phyloP scores from a whole-genome alignment of 139 green algal species.

The Chlamydomonas schloesseri region DNA sequence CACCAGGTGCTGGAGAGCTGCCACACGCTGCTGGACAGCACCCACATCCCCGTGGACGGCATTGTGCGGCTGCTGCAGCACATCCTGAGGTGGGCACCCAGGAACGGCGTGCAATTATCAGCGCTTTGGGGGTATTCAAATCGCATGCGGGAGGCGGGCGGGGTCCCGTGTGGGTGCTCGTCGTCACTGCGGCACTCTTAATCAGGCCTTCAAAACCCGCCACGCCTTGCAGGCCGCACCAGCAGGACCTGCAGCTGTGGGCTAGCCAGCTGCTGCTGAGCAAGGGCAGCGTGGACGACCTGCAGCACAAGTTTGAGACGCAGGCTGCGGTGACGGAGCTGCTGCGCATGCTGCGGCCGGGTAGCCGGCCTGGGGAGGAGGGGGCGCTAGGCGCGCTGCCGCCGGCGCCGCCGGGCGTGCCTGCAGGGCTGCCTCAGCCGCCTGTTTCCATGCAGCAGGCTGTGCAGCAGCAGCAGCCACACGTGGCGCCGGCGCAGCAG shows the following conservation, averaged over 20 bases:
- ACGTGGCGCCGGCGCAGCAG: not conserved
- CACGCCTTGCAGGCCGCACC: conserved; percentile 47
- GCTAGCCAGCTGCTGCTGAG: conserved; percentile 66
- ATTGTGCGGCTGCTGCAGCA: conserved; percentile 73
- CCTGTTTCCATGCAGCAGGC: not conserved
- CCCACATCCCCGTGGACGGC: conserved; percentile 66
- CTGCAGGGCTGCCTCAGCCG: not conserved
- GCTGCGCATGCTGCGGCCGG: conserved; percentile 55
- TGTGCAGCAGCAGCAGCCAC: conserved; percentile 9
- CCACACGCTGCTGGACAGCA: conserved; percentile 71
- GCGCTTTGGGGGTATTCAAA: no score
- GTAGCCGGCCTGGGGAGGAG: conserved; percentile 16
- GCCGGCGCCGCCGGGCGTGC: not conserved
- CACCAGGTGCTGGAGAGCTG: conserved; percentile 71
- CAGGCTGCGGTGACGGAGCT: conserved; percentile 60
- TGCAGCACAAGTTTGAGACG: conserved; percentile 62
- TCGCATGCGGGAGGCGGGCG: no score
- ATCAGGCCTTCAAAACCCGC: no score
- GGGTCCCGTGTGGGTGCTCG: no score
- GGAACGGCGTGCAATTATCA: not conserved
- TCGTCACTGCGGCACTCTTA: not conserved
- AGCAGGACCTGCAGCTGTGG: conserved; percentile 66
- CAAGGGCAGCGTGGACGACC: conserved; percentile 51
- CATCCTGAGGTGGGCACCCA: conserved; percentile 64
- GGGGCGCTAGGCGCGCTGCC: not conserved